Evolutionary conservation across 2,329 filamentous ascomycete species (phyloP), one percentile per base, ranked within the genome.

Genomic region (Pezicula carpinea): DNA sequence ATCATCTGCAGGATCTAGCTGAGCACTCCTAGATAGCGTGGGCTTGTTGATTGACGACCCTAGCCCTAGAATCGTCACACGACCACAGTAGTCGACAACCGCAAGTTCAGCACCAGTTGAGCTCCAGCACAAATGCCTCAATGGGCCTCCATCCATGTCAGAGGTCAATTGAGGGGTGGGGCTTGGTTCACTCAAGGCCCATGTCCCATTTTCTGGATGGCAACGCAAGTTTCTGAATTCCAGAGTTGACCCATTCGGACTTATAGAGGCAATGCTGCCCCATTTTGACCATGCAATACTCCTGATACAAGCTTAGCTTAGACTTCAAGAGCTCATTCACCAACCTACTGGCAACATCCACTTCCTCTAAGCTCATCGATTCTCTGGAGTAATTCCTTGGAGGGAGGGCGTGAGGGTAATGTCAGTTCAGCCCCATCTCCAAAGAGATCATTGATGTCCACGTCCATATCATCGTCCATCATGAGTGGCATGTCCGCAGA

Each of bases 101-200:
- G 90, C 91, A 46, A 99, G 74, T 57, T 97, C 93, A 2, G 84
- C 82, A 31, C 81, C 85, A 5, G 78, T 76, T 0, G 74, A 69
- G 42, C 87, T 87, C 89, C 91, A 97, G 44, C 81, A 83, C 8
- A 99, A 68, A 66, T 96, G 91, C 15, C 87, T 82, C 34, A 96
- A 74, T 4, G 79, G 82, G 23, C 81, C 81, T 1, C 82, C 78
- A 22, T 81, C 77, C 38, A 79, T 72, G n/a, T 77, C 71, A 38
- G 79, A 76, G 14, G 77, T 73, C 52, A 89, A 74, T 10, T 80
- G 75, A n/a, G 74, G 65, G 46, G 85, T 76, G 1, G 74, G 70
- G 3, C 80, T 84, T n/a, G 87, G 79, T 50, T 88, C 82, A 57
- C 85, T 87, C 39, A 96, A 71, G 6, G 75, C 76, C 89, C 91